These are phyloP conservation scores for Aspergillus arachidicola DNA, from an alignment of 2,329 filamentous ascomycete species.

Conservation along the genomic window DNA sequence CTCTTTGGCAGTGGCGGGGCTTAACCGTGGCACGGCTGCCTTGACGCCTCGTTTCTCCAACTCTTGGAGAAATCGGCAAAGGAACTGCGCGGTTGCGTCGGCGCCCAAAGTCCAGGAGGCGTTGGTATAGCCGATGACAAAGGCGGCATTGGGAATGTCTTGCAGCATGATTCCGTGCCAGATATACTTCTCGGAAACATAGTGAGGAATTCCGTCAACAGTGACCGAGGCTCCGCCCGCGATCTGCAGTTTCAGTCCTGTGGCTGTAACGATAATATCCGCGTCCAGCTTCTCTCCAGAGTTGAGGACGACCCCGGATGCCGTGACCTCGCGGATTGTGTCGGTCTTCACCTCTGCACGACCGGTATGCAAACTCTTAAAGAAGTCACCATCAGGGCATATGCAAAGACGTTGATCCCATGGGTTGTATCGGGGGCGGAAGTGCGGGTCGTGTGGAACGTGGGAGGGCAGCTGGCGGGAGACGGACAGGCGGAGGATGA, in stretches of 20 bases:
- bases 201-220: slow-evolving; percentile 42
- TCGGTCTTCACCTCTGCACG: slow-evolving; percentile 59
- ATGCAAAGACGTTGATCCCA: slow-evolving; percentile 78
- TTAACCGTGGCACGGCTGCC: slow-evolving; percentile 33
- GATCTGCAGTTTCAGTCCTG: slow-evolving; percentile 45
- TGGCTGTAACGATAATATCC: slow-evolving; percentile 50
- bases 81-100: slow-evolving; percentile 45
- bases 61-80: slow-evolving; percentile 39
- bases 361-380: slow-evolving; percentile 53
- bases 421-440: slow-evolving; percentile 65
- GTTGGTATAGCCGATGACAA: slow-evolving; percentile 48
- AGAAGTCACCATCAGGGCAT: slow-evolving; percentile 64
- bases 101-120: slow-evolving; percentile 50
- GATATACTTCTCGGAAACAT: slow-evolving; percentile 39
- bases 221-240: slow-evolving; percentile 39
- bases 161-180: slow-evolving; percentile 50
- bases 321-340: slow-evolving; percentile 54
- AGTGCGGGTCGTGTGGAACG: slow-evolving; percentile 62
- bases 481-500: slow-evolving; percentile 51
- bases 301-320: slow-evolving; percentile 52
- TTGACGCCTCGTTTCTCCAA: slow-evolving; percentile 30
- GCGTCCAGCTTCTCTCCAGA: slow-evolving; percentile 45
- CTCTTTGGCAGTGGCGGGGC: slow-evolving; percentile 12
- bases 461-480: slow-evolving; percentile 55
- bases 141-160: slow-evolving; percentile 46